Evolutionary conservation across 108 stramenopile species (phyloP).

Genomic region (Nannochloropsis salina): DNA sequence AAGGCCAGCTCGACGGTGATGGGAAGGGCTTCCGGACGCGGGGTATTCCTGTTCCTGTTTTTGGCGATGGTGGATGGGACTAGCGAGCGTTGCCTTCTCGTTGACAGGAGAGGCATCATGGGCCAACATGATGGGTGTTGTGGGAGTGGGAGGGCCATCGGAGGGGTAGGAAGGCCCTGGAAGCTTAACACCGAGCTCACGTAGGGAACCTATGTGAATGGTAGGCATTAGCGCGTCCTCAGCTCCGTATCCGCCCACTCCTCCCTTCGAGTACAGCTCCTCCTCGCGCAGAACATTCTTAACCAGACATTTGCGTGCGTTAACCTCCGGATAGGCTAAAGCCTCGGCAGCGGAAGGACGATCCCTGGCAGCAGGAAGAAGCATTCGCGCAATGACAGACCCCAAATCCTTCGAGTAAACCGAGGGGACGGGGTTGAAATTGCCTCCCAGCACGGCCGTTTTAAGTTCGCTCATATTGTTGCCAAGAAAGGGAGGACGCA

Average conservation of each 20-base stretch:
- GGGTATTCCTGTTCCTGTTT: not conserved
- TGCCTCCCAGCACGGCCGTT: not conserved
- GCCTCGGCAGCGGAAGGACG: not conserved
- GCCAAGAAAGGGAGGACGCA: slow-evolving; percentile 52
- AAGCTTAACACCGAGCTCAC: not conserved
- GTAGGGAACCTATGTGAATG: not conserved
- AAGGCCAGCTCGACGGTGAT: not conserved
- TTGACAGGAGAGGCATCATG: not conserved
- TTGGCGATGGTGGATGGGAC: not conserved
- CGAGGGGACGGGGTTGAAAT: not conserved
- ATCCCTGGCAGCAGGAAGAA: not conserved
- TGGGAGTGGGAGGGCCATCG: slow-evolving; percentile 16
- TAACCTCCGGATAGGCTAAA: not conserved
- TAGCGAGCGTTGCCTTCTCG: not conserved
- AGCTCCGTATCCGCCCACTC: not conserved
- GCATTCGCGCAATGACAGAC: slow-evolving; percentile 8
- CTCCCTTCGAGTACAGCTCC: not conserved
- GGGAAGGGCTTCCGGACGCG: not conserved
- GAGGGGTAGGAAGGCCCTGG: not conserved
- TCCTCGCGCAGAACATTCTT: not conserved
- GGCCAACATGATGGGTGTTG: slow-evolving; percentile 1
- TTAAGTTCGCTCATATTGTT: slow-evolving; percentile 28
- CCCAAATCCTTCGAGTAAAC: slow-evolving; percentile 12
- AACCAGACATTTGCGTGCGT: not conserved
- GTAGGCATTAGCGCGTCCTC: not conserved